Conservation (phyloP, 2,329 filamentous ascomycete species). For the Gyromitra esculenta region DNA sequence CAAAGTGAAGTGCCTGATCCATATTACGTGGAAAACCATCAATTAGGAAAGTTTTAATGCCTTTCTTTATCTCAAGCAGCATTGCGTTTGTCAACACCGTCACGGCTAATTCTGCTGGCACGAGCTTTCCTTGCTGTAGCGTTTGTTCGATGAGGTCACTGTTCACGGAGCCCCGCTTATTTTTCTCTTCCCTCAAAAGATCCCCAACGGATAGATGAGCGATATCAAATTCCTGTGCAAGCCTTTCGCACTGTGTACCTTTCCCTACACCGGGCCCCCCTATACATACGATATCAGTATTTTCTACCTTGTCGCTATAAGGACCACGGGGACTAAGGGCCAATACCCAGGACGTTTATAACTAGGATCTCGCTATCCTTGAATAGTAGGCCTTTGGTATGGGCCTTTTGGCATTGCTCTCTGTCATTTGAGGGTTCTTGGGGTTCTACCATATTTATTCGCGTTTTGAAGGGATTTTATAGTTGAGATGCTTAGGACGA, state of each 20-base stretch:
- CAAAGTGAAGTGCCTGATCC: neutral
- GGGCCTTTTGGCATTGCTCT: neutral
- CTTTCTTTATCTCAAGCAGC: neutral
- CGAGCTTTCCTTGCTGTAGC: constrained; percentile 29
- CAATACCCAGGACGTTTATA: constrained; percentile 9
- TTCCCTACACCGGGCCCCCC: constrained; percentile 57
- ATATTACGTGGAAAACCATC: constrained; percentile 28
- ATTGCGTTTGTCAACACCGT: constrained; percentile 7
- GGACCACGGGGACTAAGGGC: neutral
- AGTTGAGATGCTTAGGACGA: neutral
- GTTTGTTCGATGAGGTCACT: constrained; percentile 13
- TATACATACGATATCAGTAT: constrained; percentile 20
- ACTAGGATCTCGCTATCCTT: constrained; percentile 2
- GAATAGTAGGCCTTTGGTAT: neutral
- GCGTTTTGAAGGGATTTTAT: neutral
- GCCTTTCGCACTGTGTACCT: constrained; percentile 55
- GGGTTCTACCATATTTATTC: constrained; percentile 4
- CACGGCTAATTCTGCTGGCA: constrained; percentile 33
- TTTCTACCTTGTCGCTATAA: neutral
- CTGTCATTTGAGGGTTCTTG: neutral
- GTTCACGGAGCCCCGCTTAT: constrained; percentile 3
- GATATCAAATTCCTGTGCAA: constrained; percentile 47
- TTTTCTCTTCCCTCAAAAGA: constrained; percentile 50
- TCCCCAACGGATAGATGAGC: constrained; percentile 56
- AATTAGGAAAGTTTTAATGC: constrained; percentile 12